Evolutionary conservation across 208 protist genomes (phyloP).

Genomic region (Phytomonas serpens): DNA sequence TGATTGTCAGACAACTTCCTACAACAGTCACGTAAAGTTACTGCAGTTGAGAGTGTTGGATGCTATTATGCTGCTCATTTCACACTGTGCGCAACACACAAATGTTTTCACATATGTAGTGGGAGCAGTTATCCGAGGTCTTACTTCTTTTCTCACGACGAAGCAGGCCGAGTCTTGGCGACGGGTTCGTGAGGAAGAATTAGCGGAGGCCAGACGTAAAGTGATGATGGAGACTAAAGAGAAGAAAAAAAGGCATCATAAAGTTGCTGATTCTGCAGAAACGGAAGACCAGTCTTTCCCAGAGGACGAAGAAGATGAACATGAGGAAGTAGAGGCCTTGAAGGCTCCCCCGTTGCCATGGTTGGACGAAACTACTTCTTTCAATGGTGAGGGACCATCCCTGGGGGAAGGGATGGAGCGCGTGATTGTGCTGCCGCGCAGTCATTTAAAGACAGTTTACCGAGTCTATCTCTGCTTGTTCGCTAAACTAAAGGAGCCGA

Average conservation of each 20-base stretch:
- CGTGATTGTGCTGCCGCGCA: conserved; percentile 51
- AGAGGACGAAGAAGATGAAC: not conserved
- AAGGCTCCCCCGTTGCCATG: not conserved
- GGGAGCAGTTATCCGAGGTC: conserved; percentile 37
- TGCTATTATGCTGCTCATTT: conserved; percentile 42
- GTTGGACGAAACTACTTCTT: not conserved
- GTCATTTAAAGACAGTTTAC: conserved; percentile 76
- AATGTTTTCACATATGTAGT: conserved; percentile 30
- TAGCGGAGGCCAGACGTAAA: conserved; percentile 15
- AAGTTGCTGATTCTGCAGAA: not conserved
- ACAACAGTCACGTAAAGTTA: conserved; percentile 45
- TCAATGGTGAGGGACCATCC: not conserved
- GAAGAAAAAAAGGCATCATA: not conserved
- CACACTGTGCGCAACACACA: conserved; percentile 38
- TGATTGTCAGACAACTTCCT: conserved; percentile 62
- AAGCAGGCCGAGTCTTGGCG: conserved; percentile 35
- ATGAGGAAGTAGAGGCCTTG: not conserved
- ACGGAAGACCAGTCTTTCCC: not conserved
- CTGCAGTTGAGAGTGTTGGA: conserved; percentile 52
- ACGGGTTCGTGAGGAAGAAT: conserved; percentile 14
- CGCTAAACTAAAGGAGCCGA: conserved; percentile 61
- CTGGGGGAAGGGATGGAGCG: not conserved
- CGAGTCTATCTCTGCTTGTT: conserved; percentile 63
- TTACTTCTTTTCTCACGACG: conserved; percentile 68
- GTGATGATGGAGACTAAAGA: not conserved